These are phyloP conservation scores for Oryza glumipatula DNA, from an alignment of 176 grass and related monocot species.

Conservation along the genomic window DNA sequence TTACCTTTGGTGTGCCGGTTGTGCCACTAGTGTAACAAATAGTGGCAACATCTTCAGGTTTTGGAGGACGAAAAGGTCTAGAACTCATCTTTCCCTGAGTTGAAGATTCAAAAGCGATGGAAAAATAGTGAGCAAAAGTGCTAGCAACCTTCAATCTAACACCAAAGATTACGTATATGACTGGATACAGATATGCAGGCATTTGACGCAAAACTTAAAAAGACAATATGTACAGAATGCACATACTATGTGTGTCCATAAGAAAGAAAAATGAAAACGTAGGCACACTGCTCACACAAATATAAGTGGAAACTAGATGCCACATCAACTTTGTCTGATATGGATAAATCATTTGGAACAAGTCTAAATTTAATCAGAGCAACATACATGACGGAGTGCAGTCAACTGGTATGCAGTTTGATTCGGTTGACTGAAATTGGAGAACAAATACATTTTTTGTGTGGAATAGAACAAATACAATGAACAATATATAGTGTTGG, in stretches of 20 bases:
- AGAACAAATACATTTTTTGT: no score
- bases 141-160: neutral
- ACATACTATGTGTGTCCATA: neutral
- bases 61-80: slow-evolving; percentile 78
- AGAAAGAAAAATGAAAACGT: neutral
- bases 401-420: neutral
- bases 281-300: neutral
- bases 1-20: slow-evolving; percentile 90
- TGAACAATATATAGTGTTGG: neutral
- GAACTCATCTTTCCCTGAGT: slow-evolving; percentile 67
- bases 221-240: slow-evolving; percentile 3
- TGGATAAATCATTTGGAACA: neutral
- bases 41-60: slow-evolving; percentile 87
- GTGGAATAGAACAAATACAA: neutral
- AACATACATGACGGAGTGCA: neutral
- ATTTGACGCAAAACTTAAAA: neutral
- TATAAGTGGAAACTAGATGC: slow-evolving; percentile 11
- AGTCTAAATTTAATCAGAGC: slow-evolving; percentile 4
- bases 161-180: neutral
- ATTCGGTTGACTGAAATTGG: no score
- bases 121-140: slow-evolving; percentile 34
- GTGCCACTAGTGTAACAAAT: slow-evolving; percentile 99
- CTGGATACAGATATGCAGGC: neutral
- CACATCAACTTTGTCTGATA: slow-evolving; percentile 5
- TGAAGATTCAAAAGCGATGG: neutral